phyloP scores from a whole-genome alignment of 352 stramenopile genomes.

The Globisporangium yorkense region DNA sequence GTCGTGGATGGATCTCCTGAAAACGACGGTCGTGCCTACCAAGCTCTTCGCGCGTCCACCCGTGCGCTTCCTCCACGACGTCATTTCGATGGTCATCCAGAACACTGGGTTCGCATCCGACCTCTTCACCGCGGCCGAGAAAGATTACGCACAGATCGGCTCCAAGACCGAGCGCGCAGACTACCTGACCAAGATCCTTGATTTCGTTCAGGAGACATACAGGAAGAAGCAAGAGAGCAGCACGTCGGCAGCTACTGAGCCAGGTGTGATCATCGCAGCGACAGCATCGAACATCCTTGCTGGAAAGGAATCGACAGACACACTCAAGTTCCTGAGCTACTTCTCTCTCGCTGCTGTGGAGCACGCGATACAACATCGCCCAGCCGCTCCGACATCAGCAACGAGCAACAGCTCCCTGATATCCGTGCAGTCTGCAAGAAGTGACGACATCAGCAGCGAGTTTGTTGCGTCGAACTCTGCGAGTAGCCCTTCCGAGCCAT shows the following conservation, averaged over 20 bases:
- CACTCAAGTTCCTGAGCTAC: conserved; percentile 69
- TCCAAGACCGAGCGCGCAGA: conserved; percentile 72
- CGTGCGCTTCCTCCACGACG: conserved; percentile 76
- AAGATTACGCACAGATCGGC: conserved; percentile 55
- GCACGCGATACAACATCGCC: conserved; percentile 31
- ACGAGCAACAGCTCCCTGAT: background rate
- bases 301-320: conserved; percentile 70
- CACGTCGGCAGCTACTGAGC: background rate
- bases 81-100: conserved; percentile 62
- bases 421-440: background rate
- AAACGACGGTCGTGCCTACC: conserved; percentile 49
- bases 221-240: conserved; percentile 19
- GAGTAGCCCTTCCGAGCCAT: background rate
- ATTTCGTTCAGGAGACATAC: conserved; percentile 66
- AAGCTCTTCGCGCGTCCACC: conserved; percentile 77
- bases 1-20: conserved; percentile 75
- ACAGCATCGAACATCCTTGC: conserved; percentile 74
- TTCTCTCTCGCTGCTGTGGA: conserved; percentile 54
- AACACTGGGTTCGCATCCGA: conserved; percentile 58
- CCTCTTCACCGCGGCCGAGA: conserved; percentile 41
- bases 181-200: conserved; percentile 68
- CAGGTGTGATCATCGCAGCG: conserved; percentile 48
- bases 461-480: background rate
- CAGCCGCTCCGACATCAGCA: background rate
- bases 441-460: background rate